Percentiles rank a stretch among this genome's conserved stretches.
Conservation (phyloP, 2,329 filamentous ascomycete genomes). For the Fusarium graminum region DNA sequence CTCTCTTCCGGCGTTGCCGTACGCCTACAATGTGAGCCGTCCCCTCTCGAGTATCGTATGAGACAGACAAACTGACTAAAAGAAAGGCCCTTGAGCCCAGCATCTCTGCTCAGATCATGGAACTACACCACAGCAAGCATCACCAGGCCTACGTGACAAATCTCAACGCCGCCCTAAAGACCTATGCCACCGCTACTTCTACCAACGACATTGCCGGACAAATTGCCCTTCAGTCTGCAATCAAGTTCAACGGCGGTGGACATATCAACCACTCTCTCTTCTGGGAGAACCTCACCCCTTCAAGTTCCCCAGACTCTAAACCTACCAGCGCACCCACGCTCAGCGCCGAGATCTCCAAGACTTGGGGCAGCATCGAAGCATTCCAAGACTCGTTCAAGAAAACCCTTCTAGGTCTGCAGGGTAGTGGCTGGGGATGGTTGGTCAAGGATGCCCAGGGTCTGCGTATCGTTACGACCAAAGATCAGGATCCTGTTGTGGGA, state of each 20-base stretch:
- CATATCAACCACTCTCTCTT: constrained; percentile 95
- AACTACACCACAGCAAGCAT: constrained; percentile 83
- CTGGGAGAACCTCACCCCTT: constrained; percentile 84
- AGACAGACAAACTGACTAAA: constrained; percentile 1
- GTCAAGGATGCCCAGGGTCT: constrained; percentile 73
- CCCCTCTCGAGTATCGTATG: neutral
- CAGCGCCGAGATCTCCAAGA: constrained; percentile 69
- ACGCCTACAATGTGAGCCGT: constrained; percentile 74
- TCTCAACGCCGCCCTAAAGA: constrained; percentile 75
- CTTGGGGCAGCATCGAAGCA: constrained; percentile 75
- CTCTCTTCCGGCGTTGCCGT: constrained; percentile 74
- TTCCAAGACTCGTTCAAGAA: constrained; percentile 77
- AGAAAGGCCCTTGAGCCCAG: constrained; percentile 75
- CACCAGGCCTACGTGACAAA: constrained; percentile 84
- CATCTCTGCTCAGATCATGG: constrained; percentile 84
- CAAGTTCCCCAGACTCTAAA: constrained; percentile 68
- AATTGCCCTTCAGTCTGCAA: constrained; percentile 74
- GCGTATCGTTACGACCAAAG: constrained; percentile 83
- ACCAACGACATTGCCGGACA: constrained; percentile 72
- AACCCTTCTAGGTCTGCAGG: constrained; percentile 78
- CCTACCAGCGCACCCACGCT: constrained; percentile 69
- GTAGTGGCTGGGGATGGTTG: constrained; percentile 91
- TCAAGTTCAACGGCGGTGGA: constrained; percentile 91
- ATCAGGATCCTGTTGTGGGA: constrained; percentile 81
- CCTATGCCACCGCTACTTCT: constrained; percentile 68